Conservation (phyloP, 441 rosid species). For the Pelargonium cotyledonis region DNA sequence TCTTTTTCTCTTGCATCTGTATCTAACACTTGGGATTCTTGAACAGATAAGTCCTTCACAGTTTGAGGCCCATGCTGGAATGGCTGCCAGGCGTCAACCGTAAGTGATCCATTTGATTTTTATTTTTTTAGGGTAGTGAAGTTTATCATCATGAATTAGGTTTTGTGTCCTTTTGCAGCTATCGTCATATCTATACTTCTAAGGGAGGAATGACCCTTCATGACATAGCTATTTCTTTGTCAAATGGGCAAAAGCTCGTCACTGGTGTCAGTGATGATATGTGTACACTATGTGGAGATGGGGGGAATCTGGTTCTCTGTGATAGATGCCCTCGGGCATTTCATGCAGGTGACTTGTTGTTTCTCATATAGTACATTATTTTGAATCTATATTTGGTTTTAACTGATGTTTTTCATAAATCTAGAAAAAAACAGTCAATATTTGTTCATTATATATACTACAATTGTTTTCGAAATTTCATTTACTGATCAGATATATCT, state of each 20-base stretch:
- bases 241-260: slow-evolving; percentile 63
- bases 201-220: slow-evolving; percentile 73
- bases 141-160: slow-evolving; percentile 11
- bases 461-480: not conserved
- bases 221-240: slow-evolving; percentile 75
- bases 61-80: slow-evolving; percentile 99
- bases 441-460: not conserved
- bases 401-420: not conserved
- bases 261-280: slow-evolving; percentile 73
- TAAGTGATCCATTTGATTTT: slow-evolving; percentile 35
- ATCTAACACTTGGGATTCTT: slow-evolving; percentile 4
- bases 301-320: slow-evolving; percentile 68
- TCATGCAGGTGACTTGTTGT: slow-evolving; percentile 50
- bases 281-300: slow-evolving; percentile 84
- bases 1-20: slow-evolving; percentile 11
- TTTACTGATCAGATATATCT: not conserved
- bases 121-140: slow-evolving; percentile 5
- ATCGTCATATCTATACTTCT: slow-evolving; percentile 82
- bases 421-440: not conserved
- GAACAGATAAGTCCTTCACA: slow-evolving; percentile 94
- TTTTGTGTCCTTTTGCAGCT: slow-evolving; percentile 40
- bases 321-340: slow-evolving; percentile 78
- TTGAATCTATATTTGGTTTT: not conserved
- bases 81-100: slow-evolving; percentile 98
- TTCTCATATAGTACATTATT: slow-evolving; percentile 10